Evolutionary conservation across 192 early-diverging fungal genomes (phyloP).

Genomic region (Backusella morwellensis): DNA sequence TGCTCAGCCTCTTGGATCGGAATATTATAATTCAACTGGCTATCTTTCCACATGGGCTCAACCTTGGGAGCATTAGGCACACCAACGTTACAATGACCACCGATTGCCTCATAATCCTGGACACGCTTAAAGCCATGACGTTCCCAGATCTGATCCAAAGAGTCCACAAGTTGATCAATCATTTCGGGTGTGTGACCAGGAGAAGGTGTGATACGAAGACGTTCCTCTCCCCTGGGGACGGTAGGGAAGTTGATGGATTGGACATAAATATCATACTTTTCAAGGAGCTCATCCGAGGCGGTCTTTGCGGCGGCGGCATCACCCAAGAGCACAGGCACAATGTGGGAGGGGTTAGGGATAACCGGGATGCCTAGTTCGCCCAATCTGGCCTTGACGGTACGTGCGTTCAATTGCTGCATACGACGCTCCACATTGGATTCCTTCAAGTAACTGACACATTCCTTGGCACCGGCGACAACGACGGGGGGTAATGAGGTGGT

Average conservation of each 20-base stretch:
- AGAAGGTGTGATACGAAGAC: constrained; percentile 95
- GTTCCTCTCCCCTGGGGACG: constrained; percentile 89
- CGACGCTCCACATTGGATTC: constrained; percentile 81
- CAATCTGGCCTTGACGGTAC: constrained; percentile 80
- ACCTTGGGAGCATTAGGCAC: constrained; percentile 38
- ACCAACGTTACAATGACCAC: constrained; percentile 87
- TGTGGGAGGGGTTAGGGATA: constrained; percentile 97
- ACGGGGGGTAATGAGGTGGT: constrained; percentile 96
- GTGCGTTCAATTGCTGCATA: constrained; percentile 91
- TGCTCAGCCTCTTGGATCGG: not conserved
- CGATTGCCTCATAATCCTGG: constrained; percentile 78
- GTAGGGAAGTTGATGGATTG: constrained; percentile 99
- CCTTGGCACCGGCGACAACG: constrained; percentile 84
- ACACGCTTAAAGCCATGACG: constrained; percentile 82
- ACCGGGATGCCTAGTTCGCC: constrained; percentile 89
- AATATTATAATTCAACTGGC: constrained; percentile 36
- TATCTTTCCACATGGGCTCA: constrained; percentile 57
- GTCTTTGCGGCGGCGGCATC: constrained; percentile 92
- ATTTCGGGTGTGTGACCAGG: constrained; percentile 85
- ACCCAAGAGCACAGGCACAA: constrained; percentile 97
- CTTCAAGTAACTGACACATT: constrained; percentile 90
- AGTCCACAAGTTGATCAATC: constrained; percentile 80
- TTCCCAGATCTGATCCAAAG: constrained; percentile 84
- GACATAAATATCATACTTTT: constrained; percentile 91
- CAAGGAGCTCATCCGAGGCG: constrained; percentile 88